phyloP scores from a whole-genome alignment of 345 rosid genomes.

The Brassica carinata region DNA sequence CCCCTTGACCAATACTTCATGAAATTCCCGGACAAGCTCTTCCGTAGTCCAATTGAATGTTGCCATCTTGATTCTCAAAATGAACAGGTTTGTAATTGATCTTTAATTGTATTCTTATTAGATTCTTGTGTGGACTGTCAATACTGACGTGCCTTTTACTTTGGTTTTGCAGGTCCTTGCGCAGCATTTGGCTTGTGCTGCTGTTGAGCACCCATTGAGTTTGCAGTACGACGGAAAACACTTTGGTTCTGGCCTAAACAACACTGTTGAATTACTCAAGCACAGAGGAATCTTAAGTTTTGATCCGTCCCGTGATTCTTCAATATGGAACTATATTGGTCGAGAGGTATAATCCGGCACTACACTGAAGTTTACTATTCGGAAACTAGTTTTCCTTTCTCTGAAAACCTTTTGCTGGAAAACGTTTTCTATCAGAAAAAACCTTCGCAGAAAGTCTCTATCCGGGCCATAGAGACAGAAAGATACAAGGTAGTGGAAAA shows the following conservation, averaged over 20 bases:
- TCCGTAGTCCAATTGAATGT: constrained; percentile 80
- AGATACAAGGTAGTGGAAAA: constrained; percentile 65
- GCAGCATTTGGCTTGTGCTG: constrained; percentile 90
- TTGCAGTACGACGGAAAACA: constrained; percentile 69
- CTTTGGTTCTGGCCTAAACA: constrained; percentile 66
- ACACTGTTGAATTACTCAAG: constrained; percentile 56
- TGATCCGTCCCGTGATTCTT: constrained; percentile 56
- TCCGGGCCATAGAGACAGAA: constrained; percentile 85
- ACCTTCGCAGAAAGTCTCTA: constrained; percentile 66
- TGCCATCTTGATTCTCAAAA: constrained; percentile 86
- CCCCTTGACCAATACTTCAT: constrained; percentile 95
- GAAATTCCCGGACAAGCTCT: constrained; percentile 83
- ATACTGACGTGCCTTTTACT: constrained; percentile 20
- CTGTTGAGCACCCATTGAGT: constrained; percentile 79
- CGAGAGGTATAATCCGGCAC: constrained; percentile 57
- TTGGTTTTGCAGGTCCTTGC: constrained; percentile 68
- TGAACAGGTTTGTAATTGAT: constrained; percentile 55
- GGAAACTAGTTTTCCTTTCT: constrained; percentile 22
- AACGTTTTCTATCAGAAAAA: constrained; percentile 56
- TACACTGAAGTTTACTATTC: constrained; percentile 5
- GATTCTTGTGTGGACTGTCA: constrained; percentile 13
- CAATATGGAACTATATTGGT: constrained; percentile 82
- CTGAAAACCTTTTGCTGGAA: constrained; percentile 22
- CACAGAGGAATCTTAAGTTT: constrained; percentile 59
- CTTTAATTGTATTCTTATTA: constrained; percentile 11